phyloP scores from a whole-genome alignment of 192 early-diverging fungal genomes.

The Coemansia sp. region DNA sequence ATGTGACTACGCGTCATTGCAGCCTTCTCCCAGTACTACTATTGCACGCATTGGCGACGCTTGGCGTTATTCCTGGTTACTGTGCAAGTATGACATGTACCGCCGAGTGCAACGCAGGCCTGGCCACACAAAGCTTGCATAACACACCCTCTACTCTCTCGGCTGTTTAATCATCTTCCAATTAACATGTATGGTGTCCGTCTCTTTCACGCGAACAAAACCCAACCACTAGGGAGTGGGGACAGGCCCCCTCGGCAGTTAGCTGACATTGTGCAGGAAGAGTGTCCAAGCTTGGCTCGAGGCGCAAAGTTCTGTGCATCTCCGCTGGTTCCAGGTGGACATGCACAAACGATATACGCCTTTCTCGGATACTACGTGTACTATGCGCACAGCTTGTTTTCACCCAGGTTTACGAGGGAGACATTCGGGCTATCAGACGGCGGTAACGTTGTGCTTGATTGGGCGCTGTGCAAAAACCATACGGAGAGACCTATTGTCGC shows the following conservation, averaged over 20 bases:
- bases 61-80: slow-evolving; percentile 1
- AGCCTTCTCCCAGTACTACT: neutral
- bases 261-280: slow-evolving; percentile 24
- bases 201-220: slow-evolving; percentile 31
- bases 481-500: slow-evolving; percentile 71
- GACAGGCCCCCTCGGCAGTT: slow-evolving; percentile 5
- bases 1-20: too few relatives aligned
- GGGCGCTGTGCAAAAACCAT: slow-evolving; percentile 61
- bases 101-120: neutral
- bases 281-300: slow-evolving; percentile 58
- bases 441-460: slow-evolving; percentile 83
- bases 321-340: slow-evolving; percentile 68
- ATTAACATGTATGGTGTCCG: slow-evolving; percentile 28
- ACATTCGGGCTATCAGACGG: slow-evolving; percentile 75
- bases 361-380: slow-evolving; percentile 53
- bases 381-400: slow-evolving; percentile 40
- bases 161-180: neutral
- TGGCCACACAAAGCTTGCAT: neutral
- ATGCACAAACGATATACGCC: slow-evolving; percentile 68
- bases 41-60: neutral
- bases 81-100: neutral
- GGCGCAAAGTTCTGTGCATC: slow-evolving; percentile 62
- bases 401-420: slow-evolving; percentile 50
- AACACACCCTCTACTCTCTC: neutral
- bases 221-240: slow-evolving; percentile 3